A percentile compares a stretch with the other conserved stretches of the same genome.
Evolutionary conservation across 1,139 yeast genomes (phyloP).

Genomic region (Yamadazyma aaseri): DNA sequence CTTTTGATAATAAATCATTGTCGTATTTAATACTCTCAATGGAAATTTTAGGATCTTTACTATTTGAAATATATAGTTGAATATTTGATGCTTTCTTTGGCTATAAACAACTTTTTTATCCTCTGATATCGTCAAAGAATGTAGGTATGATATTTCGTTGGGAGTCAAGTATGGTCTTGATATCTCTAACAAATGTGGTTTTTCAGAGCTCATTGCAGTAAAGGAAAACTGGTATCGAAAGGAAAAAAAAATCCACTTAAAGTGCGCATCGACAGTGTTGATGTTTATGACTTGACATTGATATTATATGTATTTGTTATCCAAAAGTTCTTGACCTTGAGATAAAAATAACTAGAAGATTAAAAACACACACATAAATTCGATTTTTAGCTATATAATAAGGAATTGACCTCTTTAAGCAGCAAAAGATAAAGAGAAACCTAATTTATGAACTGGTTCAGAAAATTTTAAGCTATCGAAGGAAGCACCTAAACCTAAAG

Average conservation of each 20-base stretch:
- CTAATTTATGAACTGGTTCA: conserved; percentile 98
- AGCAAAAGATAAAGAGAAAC: conserved; percentile 88
- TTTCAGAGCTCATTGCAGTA: conserved; percentile 10
- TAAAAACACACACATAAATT: no score
- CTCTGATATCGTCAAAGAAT: conserved; percentile 53
- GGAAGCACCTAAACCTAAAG: conserved; percentile 95
- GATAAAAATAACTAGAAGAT: no score
- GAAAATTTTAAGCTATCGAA: conserved; percentile 94
- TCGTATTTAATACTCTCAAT: conserved; percentile 59
- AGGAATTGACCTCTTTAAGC: conserved; percentile 46
- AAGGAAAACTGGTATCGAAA: not conserved
- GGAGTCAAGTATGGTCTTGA: conserved; percentile 66
- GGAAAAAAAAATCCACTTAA: not conserved
- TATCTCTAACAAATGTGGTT: conserved; percentile 39
- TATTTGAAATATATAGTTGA: conserved; percentile 54
- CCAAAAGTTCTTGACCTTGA: no score
- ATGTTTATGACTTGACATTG: no score
- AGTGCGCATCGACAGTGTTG: conserved; percentile 4
- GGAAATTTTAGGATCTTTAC: conserved; percentile 62
- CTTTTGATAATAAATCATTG: conserved; percentile 72
- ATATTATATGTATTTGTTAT: no score
- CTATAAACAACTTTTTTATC: conserved; percentile 45
- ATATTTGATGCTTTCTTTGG: conserved; percentile 53
- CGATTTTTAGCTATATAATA: no score
- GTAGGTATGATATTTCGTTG: conserved; percentile 54